Evolutionary conservation across 2,329 filamentous ascomycete genomes (phyloP), one percentile per base, ranked within the genome.

Genomic region (Calonectria ilicicola): DNA sequence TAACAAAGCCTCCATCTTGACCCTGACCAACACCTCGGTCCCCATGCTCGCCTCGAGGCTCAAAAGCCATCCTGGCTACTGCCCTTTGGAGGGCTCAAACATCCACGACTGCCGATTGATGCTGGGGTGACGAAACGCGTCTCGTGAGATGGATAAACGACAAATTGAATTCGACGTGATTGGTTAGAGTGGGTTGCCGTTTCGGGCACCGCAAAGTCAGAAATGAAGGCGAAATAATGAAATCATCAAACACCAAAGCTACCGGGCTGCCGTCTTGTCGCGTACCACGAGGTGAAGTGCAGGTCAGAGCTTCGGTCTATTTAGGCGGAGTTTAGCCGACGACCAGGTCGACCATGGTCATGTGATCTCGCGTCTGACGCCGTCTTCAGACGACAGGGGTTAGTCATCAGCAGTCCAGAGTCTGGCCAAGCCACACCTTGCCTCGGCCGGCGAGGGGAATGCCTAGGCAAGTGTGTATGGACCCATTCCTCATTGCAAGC

Each of bases 31-130:
- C 84, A 21, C 83, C 82, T 53, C 83, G 77, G 56, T 84, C 85
- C 72, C 84, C 85, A 77, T 86, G 84, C 75, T 88, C 87, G 79
- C 87, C 86, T 75, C 88, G 86, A 81, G 87, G 86, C 84, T 89
- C 88, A 81, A 89, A 89, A 79, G 88, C 86, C 88, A 90, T 90
- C 69, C 76, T 77, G 75, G 77, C 74, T 78, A 72, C 77, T 73
- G 67, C 64, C 74, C 58, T 76, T 66, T 73, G 72, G 56, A 72
- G 53, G 56, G 40, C 69, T 70, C 74, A 75, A 72, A 70, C 80
- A 81, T 81, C 47, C 79, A 76, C 74, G 51, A 66, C 71, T 70
- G 70, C 15, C n/a, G 64, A 47, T 49, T n/a, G 29, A 49, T 60
- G 51, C 65, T 27, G 68, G n/a, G 38, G 69, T 68, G 72, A 15